These are phyloP conservation scores for Alternaria alternata DNA, from an alignment of 2,329 filamentous ascomycete species.

Conservation along the genomic window DNA sequence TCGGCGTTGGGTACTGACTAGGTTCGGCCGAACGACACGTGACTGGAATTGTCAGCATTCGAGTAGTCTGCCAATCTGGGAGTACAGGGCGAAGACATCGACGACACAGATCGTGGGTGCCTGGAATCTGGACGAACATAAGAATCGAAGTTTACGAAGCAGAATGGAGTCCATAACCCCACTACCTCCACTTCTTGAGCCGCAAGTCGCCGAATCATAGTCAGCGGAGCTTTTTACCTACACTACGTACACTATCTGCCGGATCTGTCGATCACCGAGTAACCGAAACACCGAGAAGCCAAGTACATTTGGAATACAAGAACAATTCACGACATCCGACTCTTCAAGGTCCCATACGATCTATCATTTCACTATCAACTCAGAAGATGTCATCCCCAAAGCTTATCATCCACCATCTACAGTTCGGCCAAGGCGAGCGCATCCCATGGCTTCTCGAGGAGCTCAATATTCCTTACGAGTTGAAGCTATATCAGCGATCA, in stretches of 20 bases:
- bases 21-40: slow-evolving; percentile 9
- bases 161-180: background rate
- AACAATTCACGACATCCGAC: background rate
- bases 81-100: background rate
- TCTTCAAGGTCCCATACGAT: background rate
- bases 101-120: background rate
- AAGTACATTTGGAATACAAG: slow-evolving; percentile 6
- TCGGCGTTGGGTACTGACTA: background rate
- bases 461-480: slow-evolving; percentile 63
- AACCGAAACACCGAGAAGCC: slow-evolving; percentile 10
- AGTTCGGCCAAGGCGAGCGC: slow-evolving; percentile 68
- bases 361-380: background rate
- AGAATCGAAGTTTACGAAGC: background rate
- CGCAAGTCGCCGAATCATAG: slow-evolving; percentile 9
- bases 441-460: slow-evolving; percentile 72
- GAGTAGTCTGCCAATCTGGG: background rate
- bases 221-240: slow-evolving; percentile 8
- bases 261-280: slow-evolving; percentile 19
- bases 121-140: background rate
- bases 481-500: slow-evolving; percentile 57
- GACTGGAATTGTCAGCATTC: slow-evolving; percentile 5
- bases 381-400: slow-evolving; percentile 32
- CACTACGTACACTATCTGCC: slow-evolving; percentile 1
- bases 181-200: background rate
- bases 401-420: slow-evolving; percentile 50